Evolutionary conservation across 176 grass and related monocot species (phyloP).

Genomic region (Aechmea fasciata): DNA sequence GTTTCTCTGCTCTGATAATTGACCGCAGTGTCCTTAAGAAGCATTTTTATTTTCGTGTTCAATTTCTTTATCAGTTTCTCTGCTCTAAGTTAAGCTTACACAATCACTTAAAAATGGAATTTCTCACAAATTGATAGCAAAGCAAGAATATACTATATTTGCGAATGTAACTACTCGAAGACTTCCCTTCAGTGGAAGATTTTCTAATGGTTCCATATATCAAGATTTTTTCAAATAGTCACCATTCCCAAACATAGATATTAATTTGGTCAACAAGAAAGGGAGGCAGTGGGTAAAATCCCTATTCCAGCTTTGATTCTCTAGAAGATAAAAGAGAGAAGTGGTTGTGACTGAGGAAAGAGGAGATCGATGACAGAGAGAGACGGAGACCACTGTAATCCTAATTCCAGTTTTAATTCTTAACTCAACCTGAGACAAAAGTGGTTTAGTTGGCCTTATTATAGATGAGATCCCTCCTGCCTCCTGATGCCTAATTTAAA

Average conservation of each 20-base stretch:
- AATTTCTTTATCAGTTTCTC: not conserved
- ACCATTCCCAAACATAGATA: not conserved
- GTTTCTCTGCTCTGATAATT: not conserved
- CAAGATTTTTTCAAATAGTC: not conserved
- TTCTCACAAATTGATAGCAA: not conserved
- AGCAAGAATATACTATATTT: not conserved
- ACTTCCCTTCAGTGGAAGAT: not conserved
- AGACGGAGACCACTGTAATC: too few species aligned
- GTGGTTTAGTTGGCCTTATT: too few species aligned
- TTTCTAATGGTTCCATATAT: not conserved
- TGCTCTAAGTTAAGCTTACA: not conserved
- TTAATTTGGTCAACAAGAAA: not conserved
- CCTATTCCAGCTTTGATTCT: too few species aligned
- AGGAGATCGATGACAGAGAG: too few species aligned
- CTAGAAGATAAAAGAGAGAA: too few species aligned
- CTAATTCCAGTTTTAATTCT: too few species aligned
- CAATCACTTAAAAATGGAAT: not conserved
- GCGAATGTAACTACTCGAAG: not conserved
- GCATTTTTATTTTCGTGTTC: not conserved
- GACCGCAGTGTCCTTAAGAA: not conserved
- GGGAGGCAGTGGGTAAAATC: not conserved
- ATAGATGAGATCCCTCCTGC: too few species aligned
- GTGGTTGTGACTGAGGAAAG: too few species aligned
- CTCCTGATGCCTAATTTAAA: too few species aligned
- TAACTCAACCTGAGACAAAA: too few species aligned